Percentiles rank a stretch among this genome's conserved stretches.
These are phyloP conservation scores for Takashimella tepidaria DNA, from an alignment of 1,284 basidiomycete species.

Conservation along the genomic window DNA sequence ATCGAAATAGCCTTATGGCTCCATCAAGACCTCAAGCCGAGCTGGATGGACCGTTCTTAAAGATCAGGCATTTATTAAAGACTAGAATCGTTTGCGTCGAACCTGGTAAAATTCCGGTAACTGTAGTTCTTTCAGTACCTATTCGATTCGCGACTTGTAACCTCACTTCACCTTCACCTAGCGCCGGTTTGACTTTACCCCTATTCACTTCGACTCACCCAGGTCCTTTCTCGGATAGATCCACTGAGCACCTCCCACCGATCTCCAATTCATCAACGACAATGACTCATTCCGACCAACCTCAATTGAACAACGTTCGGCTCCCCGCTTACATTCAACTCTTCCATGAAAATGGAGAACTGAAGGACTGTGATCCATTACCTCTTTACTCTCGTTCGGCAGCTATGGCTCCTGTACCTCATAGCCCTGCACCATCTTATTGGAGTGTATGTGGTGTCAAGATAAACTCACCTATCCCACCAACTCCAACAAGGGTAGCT, in stretches of 20 bases:
- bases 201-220: background rate
- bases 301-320: background rate
- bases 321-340: conserved; percentile 43
- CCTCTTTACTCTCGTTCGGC: conserved; percentile 30
- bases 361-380: conserved; percentile 38
- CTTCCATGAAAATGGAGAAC: conserved; percentile 44
- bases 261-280: too few relatives aligned
- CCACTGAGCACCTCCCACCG: background rate
- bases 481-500: background rate
- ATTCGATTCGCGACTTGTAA: conserved; percentile 38
- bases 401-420: background rate
- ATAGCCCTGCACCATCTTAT: background rate
- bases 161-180: conserved; percentile 14
- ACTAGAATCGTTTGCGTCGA: conserved; percentile 32
- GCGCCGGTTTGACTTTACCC: background rate
- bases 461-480: background rate
- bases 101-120: conserved; percentile 10
- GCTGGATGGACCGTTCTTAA: conserved; percentile 33
- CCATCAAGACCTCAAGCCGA: conserved; percentile 21
- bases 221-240: too few relatives aligned
- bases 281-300: background rate
- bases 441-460: background rate
- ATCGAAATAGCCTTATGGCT: background rate
- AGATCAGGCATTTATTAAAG: conserved; percentile 40
- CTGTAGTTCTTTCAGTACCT: conserved; percentile 13